phyloP scores from a whole-genome alignment of 805 yeast genomes.

The Candida anglica region DNA sequence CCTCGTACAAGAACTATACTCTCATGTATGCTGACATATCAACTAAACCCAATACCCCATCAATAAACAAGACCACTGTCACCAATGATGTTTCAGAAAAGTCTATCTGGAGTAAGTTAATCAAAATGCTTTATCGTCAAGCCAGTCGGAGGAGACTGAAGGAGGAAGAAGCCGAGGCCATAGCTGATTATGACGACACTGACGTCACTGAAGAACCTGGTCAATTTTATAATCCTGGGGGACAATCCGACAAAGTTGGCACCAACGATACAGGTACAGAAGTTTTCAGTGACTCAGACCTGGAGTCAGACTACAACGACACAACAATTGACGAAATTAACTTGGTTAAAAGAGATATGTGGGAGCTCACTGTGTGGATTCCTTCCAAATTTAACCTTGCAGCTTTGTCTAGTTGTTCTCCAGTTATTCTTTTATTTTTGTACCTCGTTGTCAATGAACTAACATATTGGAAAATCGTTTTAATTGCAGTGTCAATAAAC shows the following conservation, averaged over 20 bases:
- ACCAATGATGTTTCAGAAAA: slow-evolving; percentile 1
- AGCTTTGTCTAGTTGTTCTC: slow-evolving; percentile 55
- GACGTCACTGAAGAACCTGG: background rate
- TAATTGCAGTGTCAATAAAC: slow-evolving; percentile 30
- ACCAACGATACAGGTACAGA: too few relatives aligned
- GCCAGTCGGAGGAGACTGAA: background rate
- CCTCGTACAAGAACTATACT: slow-evolving; percentile 24
- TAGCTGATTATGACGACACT: background rate
- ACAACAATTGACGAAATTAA: slow-evolving; percentile 10
- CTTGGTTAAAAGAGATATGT: slow-evolving; percentile 33
- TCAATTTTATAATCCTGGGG: too few relatives aligned
- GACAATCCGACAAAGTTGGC: too few relatives aligned
- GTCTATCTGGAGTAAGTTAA: slow-evolving; percentile 3
- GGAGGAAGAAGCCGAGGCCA: background rate
- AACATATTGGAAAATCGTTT: slow-evolving; percentile 27
- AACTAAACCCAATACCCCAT: slow-evolving; percentile 21
- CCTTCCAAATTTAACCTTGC: slow-evolving; percentile 57
- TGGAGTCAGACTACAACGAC: slow-evolving; percentile 4
- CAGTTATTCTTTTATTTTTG: slow-evolving; percentile 45
- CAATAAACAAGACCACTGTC: slow-evolving; percentile 10
- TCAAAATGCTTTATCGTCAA: slow-evolving; percentile 1
- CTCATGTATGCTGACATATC: slow-evolving; percentile 20
- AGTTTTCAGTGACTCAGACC: too few relatives aligned
- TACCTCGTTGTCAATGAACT: slow-evolving; percentile 22
- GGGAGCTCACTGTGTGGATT: slow-evolving; percentile 63